Evolutionary conservation across 2,329 filamentous ascomycete genomes (phyloP).

Genomic region (Sporothrix inflata): DNA sequence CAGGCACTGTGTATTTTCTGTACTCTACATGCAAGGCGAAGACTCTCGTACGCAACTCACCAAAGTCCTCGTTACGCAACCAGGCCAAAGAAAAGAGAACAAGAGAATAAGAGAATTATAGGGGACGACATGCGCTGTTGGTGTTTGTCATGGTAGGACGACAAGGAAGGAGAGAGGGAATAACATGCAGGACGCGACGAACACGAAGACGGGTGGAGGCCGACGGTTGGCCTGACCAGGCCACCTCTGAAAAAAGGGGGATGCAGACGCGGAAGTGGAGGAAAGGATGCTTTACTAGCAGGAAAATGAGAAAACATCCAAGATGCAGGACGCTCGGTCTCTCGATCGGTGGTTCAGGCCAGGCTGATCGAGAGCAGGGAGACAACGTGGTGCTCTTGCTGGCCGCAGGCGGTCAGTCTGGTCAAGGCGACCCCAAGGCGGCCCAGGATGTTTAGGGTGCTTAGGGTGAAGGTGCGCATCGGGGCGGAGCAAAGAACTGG

Average conservation of each 20-base stretch:
- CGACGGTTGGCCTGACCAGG: not conserved
- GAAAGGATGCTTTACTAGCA: not conserved
- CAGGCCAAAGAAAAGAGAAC: not conserved
- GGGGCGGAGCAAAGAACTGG: conserved; percentile 5
- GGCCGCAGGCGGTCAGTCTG: not conserved
- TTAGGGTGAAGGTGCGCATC: not conserved
- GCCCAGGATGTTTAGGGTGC: not conserved
- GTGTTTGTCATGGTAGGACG: conserved; percentile 17
- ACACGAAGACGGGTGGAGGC: conserved; percentile 1
- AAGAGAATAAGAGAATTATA: not conserved
- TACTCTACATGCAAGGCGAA: not conserved
- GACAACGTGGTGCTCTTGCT: not conserved
- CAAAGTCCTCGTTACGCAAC: not conserved
- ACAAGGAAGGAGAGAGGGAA: not conserved
- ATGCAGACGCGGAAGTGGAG: not conserved
- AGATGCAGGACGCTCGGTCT: not conserved
- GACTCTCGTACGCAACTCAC: not conserved
- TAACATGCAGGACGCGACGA: not conserved
- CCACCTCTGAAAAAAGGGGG: not conserved
- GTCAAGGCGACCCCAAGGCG: conserved; percentile 1
- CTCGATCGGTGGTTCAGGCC: conserved; percentile 15
- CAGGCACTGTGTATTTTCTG: not conserved
- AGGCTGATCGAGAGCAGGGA: conserved; percentile 13
- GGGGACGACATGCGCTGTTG: not conserved
- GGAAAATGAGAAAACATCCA: not conserved